Base-by-base conservation (phyloP, 352 stramenopile genomes). In the Globisporangium irregulare region DNA sequence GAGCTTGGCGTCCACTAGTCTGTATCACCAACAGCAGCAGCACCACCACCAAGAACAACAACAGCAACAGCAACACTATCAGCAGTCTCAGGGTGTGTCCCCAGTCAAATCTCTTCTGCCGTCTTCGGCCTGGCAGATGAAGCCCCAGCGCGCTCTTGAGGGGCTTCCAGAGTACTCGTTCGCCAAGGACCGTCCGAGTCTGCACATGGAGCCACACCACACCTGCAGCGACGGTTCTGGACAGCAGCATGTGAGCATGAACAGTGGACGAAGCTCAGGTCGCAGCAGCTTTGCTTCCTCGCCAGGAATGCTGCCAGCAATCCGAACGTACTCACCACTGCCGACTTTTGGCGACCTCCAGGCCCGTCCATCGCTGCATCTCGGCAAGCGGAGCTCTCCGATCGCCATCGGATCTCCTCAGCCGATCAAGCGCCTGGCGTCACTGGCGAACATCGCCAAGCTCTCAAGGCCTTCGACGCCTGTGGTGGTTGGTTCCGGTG, bases 361-460 rank as follows among this genome's bases (percentile, higher is more conserved):
- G 20, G 34, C n/a, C 6, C 64, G 46, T 4, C 65, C 57, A n/a
- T 56, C 58, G 0, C 64, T 57, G 5, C 38, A 29, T 15, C 36
- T 70, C 12, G 58, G 58, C 5, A 70, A 66, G 48, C 65, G 65
- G 29, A 61, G 27, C 24, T 66, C 65, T 22, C 65, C 58, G 12
- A 25, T 25, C 18, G 22, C 54, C 9, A 62, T 24, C 9, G 22
- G 27, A 22, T 59, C 51, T 15, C 64, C 56, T 22, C 65, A 66
- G 65, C 57, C 65, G 34, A 70, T 70, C 65, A 70, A 70, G 57
- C 65, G 65, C 3, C 50, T 70, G 14, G 65, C 57, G 48, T 70
- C 65, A 14, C 58, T 70, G 20, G 65, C 65, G 22, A 70, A 64
- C 38, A 64, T 70, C 18, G 65, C 57, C 3, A 64, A 70, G 58